Evolutionary conservation across 345 rosid genomes (phyloP).

Genomic region (Adansonia digitata): DNA sequence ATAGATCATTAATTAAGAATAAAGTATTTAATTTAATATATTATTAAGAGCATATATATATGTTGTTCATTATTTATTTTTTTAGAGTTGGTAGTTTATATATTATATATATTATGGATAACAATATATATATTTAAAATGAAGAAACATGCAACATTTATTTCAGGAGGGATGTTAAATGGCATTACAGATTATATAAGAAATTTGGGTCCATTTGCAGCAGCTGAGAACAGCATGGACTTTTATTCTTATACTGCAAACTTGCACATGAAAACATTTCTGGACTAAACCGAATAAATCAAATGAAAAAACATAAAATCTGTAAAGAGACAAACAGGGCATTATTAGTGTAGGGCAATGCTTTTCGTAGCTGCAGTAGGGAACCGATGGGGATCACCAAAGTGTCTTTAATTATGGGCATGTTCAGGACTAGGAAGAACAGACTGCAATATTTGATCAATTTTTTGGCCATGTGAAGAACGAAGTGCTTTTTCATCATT

Average conservation of each 20-base stretch:
- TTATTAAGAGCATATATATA: no score
- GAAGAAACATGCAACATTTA: background rate
- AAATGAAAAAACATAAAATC: background rate
- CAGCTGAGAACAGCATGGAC: background rate
- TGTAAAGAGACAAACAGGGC: background rate
- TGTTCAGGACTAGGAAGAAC: background rate
- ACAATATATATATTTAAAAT: no score
- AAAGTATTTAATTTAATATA: no score
- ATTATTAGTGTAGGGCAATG: background rate
- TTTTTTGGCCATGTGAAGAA: background rate
- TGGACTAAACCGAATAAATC: no score
- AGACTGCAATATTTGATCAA: conserved; percentile 11
- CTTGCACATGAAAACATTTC: no score
- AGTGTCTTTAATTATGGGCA: background rate
- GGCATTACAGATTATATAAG: background rate
- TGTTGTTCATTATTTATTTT: no score
- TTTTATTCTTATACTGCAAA: no score
- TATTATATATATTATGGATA: no score
- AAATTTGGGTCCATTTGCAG: background rate
- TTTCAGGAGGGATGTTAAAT: background rate
- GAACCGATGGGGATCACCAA: background rate
- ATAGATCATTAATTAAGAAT: no score
- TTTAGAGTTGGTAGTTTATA: no score
- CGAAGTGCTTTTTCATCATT: conserved; percentile 7
- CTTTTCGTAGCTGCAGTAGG: background rate